These are phyloP conservation scores for Coemansia sp. DNA, from an alignment of 192 early-diverging fungal species.

Conservation along the genomic window DNA sequence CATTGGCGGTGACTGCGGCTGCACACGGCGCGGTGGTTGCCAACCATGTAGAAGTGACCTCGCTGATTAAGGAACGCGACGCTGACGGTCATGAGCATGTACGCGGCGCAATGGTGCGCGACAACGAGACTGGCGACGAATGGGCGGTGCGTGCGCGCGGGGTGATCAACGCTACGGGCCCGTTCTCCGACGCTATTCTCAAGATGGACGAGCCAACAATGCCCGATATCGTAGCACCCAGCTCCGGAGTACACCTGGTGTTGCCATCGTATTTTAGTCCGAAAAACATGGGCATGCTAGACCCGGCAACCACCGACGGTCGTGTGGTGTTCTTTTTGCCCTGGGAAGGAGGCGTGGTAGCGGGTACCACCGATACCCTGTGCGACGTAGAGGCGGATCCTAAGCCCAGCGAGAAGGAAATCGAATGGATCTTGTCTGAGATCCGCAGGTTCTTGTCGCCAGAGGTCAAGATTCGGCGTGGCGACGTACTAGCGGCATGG, in stretches of 20 bases:
- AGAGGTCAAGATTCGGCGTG: slow-evolving; percentile 95
- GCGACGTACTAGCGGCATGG: slow-evolving; percentile 98
- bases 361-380: slow-evolving; percentile 94
- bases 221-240: slow-evolving; percentile 87
- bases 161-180: slow-evolving; percentile 88
- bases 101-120: slow-evolving; percentile 78
- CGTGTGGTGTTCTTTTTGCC: slow-evolving; percentile 97
- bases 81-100: slow-evolving; percentile 59
- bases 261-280: slow-evolving; percentile 95
- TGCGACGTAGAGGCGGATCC: slow-evolving; percentile 82
- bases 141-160: slow-evolving; percentile 88
- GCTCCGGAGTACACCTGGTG: slow-evolving; percentile 91
- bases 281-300: slow-evolving; percentile 91
- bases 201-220: slow-evolving; percentile 81
- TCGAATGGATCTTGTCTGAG: slow-evolving; percentile 93
- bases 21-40: slow-evolving; percentile 87
- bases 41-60: slow-evolving; percentile 89
- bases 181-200: slow-evolving; percentile 79
- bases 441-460: slow-evolving; percentile 85
- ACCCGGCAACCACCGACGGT: slow-evolving; percentile 90
- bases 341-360: slow-evolving; percentile 95
- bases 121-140: slow-evolving; percentile 82
- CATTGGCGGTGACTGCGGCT: slow-evolving; percentile 86
- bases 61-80: slow-evolving; percentile 67
- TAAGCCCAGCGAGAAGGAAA: slow-evolving; percentile 87